Conservation (phyloP, 2,329 filamentous ascomycete species). For the Incumbomyces delicatus region DNA sequence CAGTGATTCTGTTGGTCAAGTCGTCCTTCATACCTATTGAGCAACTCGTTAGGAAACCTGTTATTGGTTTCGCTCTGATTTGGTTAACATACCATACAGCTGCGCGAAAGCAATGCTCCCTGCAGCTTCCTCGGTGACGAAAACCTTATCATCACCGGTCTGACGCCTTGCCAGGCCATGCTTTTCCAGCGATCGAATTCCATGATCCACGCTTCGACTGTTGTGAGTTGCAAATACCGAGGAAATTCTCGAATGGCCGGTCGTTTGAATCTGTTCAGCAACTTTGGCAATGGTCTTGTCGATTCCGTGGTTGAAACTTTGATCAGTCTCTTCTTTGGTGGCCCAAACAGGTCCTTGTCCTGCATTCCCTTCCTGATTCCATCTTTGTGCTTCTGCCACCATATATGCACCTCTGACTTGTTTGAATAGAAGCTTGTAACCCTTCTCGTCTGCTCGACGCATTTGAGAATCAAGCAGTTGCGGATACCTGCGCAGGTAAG, state of each 20-base stretch:
- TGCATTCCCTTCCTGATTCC: not conserved
- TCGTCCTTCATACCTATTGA: not conserved
- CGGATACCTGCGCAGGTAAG: slow-evolving; percentile 1
- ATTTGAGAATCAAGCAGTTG: not conserved
- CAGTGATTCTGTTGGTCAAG: not conserved
- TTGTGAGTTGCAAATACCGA: not conserved
- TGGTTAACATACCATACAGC: not conserved
- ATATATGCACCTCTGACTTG: slow-evolving; percentile 1
- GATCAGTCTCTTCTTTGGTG: not conserved
- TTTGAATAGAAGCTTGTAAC: not conserved
- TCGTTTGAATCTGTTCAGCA: not conserved
- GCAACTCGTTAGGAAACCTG: not conserved
- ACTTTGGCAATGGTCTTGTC: not conserved
- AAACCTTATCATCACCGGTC: not conserved
- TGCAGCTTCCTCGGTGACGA: not conserved
- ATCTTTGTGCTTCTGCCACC: slow-evolving; percentile 2
- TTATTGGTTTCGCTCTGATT: not conserved
- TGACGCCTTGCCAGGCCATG: not conserved
- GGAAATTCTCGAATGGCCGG: not conserved
- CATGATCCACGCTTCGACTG: not conserved
- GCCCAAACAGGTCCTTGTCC: not conserved
- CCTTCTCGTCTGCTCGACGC: not conserved
- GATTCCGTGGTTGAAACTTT: not conserved
- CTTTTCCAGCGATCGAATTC: not conserved
- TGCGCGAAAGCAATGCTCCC: not conserved